Evolutionary conservation across 1,284 basidiomycete species (phyloP).

Genomic region (Irpex sp.): DNA sequence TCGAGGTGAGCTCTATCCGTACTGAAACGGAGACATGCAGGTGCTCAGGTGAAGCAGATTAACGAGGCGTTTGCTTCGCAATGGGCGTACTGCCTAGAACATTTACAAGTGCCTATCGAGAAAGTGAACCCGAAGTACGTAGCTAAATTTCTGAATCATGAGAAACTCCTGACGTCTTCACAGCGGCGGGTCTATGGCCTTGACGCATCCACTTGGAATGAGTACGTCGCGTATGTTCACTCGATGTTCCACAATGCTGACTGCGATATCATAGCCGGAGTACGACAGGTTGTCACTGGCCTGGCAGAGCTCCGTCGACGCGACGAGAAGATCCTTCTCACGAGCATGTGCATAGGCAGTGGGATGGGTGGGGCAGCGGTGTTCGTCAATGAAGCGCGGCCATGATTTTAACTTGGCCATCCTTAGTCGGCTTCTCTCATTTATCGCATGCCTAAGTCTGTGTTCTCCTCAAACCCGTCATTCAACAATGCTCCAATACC

Average conservation of each 20-base stretch:
- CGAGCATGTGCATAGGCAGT: slow-evolving; percentile 88
- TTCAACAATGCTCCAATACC: too few relatives aligned
- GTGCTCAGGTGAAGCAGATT: slow-evolving; percentile 43
- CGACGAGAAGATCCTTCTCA: slow-evolving; percentile 65
- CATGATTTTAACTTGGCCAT: too few relatives aligned
- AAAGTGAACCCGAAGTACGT: slow-evolving; percentile 85
- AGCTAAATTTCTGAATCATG: background rate
- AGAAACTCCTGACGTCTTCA: background rate
- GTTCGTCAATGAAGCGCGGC: slow-evolving; percentile 67
- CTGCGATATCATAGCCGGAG: slow-evolving; percentile 50
- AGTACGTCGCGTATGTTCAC: slow-evolving; percentile 44
- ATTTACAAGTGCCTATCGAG: slow-evolving; percentile 75
- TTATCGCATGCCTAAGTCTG: too few relatives aligned
- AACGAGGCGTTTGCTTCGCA: slow-evolving; percentile 85
- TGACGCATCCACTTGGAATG: slow-evolving; percentile 80
- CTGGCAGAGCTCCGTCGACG: slow-evolving; percentile 73
- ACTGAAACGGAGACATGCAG: too few relatives aligned
- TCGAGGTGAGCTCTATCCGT: slow-evolving; percentile 52
- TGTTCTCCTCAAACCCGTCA: too few relatives aligned
- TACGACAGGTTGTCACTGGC: slow-evolving; percentile 84
- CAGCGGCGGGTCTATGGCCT: slow-evolving; percentile 85
- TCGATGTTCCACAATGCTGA: background rate
- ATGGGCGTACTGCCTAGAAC: slow-evolving; percentile 77
- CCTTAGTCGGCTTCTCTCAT: too few relatives aligned
- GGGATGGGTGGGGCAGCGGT: slow-evolving; percentile 86